phyloP scores from a whole-genome alignment of 2,329 filamentous ascomycete species.

The Chlorencoelia australis region DNA sequence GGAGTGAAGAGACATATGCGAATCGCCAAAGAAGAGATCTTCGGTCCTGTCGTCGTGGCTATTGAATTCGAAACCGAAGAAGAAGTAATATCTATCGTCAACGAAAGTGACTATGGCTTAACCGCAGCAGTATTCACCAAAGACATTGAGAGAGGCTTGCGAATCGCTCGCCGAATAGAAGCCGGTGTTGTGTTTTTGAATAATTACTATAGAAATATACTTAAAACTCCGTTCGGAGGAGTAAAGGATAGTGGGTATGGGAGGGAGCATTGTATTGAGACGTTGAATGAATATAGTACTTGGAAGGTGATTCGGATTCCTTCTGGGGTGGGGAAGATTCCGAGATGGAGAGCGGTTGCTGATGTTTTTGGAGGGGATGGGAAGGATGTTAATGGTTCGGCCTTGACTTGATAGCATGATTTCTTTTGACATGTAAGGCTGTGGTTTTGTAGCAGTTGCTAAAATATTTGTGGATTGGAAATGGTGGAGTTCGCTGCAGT shows the following conservation, averaged over 20 bases:
- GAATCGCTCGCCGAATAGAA: constrained; percentile 50
- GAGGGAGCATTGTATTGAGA: constrained; percentile 56
- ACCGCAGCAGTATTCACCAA: constrained; percentile 54
- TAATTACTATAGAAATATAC: constrained; percentile 17
- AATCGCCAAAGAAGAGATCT: constrained; percentile 61
- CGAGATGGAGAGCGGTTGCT: too few relatives aligned
- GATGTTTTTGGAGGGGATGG: too few relatives aligned
- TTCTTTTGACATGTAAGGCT: too few relatives aligned
- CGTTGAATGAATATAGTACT: too few relatives aligned
- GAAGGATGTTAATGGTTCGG: too few relatives aligned
- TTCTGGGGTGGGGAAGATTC: too few relatives aligned
- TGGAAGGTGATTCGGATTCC: too few relatives aligned
- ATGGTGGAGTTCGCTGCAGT: too few relatives aligned
- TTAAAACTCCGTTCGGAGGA: constrained; percentile 49
- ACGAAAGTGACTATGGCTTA: constrained; percentile 52
- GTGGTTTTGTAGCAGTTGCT: too few relatives aligned
- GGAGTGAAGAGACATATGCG: constrained; percentile 56
- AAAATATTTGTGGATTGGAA: too few relatives aligned
- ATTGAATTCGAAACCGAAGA: constrained; percentile 57
- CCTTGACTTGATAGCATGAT: too few relatives aligned
- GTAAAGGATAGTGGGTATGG: constrained; percentile 68
- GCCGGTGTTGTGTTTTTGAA: constrained; percentile 34
- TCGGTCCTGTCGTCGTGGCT: constrained; percentile 57
- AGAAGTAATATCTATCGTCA: constrained; percentile 45
- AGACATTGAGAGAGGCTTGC: constrained; percentile 53